phyloP scores from a whole-genome alignment of 2,329 filamentous ascomycete species.

The Sclerotinia trifoliorum region DNA sequence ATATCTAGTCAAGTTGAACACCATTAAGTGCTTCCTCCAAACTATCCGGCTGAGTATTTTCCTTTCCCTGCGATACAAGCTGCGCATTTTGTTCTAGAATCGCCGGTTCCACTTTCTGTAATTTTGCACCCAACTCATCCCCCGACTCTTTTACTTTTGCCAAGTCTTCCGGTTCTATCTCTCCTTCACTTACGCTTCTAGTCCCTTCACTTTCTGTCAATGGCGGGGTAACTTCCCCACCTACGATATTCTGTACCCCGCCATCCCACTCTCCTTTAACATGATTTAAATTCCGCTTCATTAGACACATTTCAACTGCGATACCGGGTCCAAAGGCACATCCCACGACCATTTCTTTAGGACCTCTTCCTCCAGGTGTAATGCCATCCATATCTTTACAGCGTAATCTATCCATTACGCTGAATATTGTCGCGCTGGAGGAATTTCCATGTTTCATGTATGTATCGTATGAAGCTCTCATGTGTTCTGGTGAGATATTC shows the following conservation, averaged over 20 bases:
- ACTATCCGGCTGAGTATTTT: constrained; percentile 23
- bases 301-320: constrained; percentile 64
- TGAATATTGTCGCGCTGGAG: constrained; percentile 67
- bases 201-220: constrained; percentile 37
- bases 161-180: constrained; percentile 27
- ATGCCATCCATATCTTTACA: constrained; percentile 58
- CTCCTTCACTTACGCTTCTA: constrained; percentile 31
- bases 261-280: constrained; percentile 30
- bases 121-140: constrained; percentile 28
- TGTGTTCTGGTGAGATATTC: constrained; percentile 59
- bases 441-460: constrained; percentile 69
- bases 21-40: constrained; percentile 38
- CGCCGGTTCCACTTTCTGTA: constrained; percentile 27
- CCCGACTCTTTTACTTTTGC: constrained; percentile 28
- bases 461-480: constrained; percentile 67
- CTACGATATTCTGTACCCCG: constrained; percentile 5
- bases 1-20: constrained; percentile 37
- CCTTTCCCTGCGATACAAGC: neutral
- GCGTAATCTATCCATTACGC: constrained; percentile 62
- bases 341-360: constrained; percentile 60
- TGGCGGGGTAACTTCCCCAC: constrained; percentile 38
- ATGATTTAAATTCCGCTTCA: constrained; percentile 46
- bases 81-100: constrained; percentile 27
- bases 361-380: constrained; percentile 49
- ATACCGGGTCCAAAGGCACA: constrained; percentile 72